Evolutionary conservation across 331 rosid genomes (phyloP).

Genomic region (Spiraea crenata): DNA sequence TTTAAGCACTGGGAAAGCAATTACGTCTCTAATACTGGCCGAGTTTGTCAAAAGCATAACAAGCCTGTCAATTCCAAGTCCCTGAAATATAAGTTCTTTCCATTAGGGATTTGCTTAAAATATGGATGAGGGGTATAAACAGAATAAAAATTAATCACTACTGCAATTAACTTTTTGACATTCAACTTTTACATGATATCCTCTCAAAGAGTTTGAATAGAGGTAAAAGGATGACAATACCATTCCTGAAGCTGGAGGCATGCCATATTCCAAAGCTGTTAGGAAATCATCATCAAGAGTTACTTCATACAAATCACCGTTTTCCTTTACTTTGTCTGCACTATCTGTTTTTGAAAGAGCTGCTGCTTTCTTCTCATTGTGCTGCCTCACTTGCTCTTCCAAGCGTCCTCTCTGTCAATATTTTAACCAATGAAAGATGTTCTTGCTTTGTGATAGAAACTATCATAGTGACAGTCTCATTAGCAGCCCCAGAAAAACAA

Average conservation of each 20-base stretch:
- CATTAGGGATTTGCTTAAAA: conserved; percentile 17
- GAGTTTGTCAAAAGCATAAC: conserved; percentile 96
- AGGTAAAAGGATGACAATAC: conserved; percentile 44
- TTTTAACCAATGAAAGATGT: conserved; percentile 24
- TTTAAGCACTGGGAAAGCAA: conserved; percentile 91
- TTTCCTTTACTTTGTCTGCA: conserved; percentile 34
- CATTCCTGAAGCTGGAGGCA: conserved; percentile 99
- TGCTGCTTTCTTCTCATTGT: conserved; percentile 65
- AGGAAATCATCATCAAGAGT: conserved; percentile 89
- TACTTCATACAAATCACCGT: conserved; percentile 73
- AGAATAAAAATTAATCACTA: conserved; percentile 1
- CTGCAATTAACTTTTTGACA: no score
- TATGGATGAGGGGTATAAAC: conserved; percentile 4
- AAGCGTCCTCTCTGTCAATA: conserved; percentile 70
- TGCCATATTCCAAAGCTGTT: conserved; percentile 96
- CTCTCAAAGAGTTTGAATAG: neutral
- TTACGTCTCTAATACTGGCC: conserved; percentile 90
- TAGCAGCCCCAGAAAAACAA: neutral
- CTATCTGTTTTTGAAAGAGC: conserved; percentile 32
- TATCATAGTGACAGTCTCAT: neutral
- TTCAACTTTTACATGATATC: neutral
- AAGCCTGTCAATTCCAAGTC: conserved; percentile 95
- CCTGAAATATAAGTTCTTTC: conserved; percentile 49
- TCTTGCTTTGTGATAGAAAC: conserved; percentile 11
- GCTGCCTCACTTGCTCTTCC: conserved; percentile 89